A percentile compares a stretch with the other conserved stretches of the same genome.
Evolutionary conservation across 257 asterid species (phyloP).

Genomic region (Forsythia viridissima): DNA sequence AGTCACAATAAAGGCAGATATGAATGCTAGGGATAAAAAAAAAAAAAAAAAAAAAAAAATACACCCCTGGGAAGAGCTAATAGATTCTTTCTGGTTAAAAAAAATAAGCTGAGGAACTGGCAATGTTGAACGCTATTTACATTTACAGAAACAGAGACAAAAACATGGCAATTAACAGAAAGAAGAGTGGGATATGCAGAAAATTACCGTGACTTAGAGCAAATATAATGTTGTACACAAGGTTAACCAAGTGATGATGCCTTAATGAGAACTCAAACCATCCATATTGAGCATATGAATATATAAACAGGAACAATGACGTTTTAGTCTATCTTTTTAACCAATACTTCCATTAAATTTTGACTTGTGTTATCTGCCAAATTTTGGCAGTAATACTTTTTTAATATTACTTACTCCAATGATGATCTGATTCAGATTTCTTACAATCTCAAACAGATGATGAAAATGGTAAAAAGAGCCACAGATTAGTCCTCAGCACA

Average conservation of each 20-base stretch:
- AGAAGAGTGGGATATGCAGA: background rate
- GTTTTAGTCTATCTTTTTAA: background rate
- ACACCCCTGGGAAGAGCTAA: background rate
- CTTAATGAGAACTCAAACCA: background rate
- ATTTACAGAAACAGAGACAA: slow-evolving; percentile 4
- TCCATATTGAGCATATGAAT: background rate
- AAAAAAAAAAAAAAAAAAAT: too few relatives aligned
- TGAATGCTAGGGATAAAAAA: background rate
- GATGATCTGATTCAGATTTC: background rate
- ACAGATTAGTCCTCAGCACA: slow-evolving; percentile 8
- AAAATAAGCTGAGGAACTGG: too few relatives aligned
- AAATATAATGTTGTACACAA: background rate
- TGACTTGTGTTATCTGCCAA: too few relatives aligned
- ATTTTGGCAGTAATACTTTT: background rate
- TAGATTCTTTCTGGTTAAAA: too few relatives aligned
- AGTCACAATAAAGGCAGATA: background rate
- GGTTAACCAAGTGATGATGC: background rate
- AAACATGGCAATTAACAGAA: slow-evolving; percentile 1
- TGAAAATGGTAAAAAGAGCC: background rate
- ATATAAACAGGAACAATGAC: slow-evolving; percentile 5
- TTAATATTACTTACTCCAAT: background rate
- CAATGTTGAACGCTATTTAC: background rate
- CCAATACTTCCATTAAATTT: too few relatives aligned
- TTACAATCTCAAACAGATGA: background rate
- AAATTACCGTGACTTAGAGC: too few relatives aligned